Base-by-base conservation (phyloP, 139 green algal genomes). In the Pleodorina starrii region DNA sequence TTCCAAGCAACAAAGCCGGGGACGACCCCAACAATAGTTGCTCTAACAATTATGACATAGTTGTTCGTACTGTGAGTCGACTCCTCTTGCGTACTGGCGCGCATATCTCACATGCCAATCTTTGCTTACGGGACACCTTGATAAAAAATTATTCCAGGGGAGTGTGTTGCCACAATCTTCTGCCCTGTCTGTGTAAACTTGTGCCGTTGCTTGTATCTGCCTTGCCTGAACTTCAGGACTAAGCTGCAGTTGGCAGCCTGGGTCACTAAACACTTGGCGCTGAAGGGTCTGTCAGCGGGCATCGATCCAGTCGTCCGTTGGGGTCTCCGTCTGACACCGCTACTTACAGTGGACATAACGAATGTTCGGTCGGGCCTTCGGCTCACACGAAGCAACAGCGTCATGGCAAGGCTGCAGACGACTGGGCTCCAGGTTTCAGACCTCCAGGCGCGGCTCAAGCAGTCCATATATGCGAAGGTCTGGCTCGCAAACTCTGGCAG, bases 261-360 rank as follows among this genome's bases (percentile, higher is more conserved):
- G 82, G 63, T 88, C 25, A 51, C 43, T 10, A 38, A 27, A n/a
- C 21, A 27, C 69, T 48, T 48, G 69, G 2, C 14, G 40, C 36
- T 1, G 40, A 4, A 48, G 16, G 35, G 43, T 36, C 57, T 75
- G 29, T 14, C 17, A 17, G 46, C 43, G 5, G 21, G 38, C 21
- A 40, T 42, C 0, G 82, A 88, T 50, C 60, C 60, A 25, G 63
- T 88, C 25, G 25, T 89, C 44, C 69, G 69, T 27, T 89, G 82
- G 84, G 89, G 89, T 9, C 6, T 81, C 27, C 66, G 80, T 27
- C 16, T 92, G 3, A 79, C 89, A 29, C 89, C 89, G 19, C 68
- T 90, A 27, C 40, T 90, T 1, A 71, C 80, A 10, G 21, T 80
- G 25, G 69, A 80, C 63, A 54, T 90, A 1, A 63, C 66, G 4